Base-by-base conservation (phyloP, 1,284 basidiomycete genomes). In the Wolfiporia cocos region DNA sequence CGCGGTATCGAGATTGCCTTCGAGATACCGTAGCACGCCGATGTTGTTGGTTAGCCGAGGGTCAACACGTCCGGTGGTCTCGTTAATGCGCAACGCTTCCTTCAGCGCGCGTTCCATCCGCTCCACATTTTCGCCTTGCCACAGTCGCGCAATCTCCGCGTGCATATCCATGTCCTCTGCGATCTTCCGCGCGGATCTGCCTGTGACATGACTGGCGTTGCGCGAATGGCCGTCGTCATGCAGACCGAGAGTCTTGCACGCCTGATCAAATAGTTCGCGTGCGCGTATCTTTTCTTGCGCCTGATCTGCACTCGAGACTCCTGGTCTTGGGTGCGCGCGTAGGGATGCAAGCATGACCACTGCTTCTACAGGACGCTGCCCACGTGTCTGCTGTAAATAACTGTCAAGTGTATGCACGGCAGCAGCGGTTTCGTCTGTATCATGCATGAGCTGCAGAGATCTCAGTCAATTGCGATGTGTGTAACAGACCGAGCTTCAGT, bases 341-440 rank as follows among this genome's bases (percentile, higher is more conserved):
- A 97, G 75, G 1, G 90, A 89, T 2, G 92, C 92, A 33, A 96
- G 80, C 62, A 93, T 82, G n/a, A 86, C 84, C 10, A 79, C 82
- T 2, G 90, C 91, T 66, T 95, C 92, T 9, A 86, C 59, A 1
- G 78, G 82, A 23, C 73, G 70, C 43, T 76, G 76, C n/a, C 74
- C 65, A 0, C 78, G 78, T 7, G 74, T 63, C 53, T 54, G 46
- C 28, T 85, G 81, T 19, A 89, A 69, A 17, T 92, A 73, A 17
- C 79, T 83, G 53, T 96, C 92, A 22, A 94, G 80, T 1, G 87
- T 89, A 59, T 94, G 89, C 43, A 88, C 90, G 41, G 84, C 92
- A 19, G 81, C 84, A 2, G 85, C 73, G 49, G 78, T 74, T 58
- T 90, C 86, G 52, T 86, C 86, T 88, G 49, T 2, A 32, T 44